Percentiles rank a stretch among this genome's conserved stretches.
Conservation (phyloP, 352 stramenopile genomes). For the Phytopythium cucurbitacearum region DNA sequence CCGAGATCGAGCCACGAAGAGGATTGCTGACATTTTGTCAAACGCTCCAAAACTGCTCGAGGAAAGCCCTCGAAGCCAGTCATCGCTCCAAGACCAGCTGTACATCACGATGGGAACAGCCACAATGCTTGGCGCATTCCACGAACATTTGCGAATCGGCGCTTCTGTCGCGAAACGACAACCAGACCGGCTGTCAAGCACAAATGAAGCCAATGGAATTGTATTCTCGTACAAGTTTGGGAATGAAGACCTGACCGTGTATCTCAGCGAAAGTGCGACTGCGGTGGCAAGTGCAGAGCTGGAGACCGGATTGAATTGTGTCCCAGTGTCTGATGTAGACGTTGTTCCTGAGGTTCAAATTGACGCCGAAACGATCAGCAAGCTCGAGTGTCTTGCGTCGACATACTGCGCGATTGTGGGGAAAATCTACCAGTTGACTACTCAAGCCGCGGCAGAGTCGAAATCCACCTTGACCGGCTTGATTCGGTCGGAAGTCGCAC, state of each 20-base stretch:
- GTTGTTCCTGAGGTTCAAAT: conserved; percentile 23
- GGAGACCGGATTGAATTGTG: no score
- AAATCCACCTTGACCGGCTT: conserved; percentile 11
- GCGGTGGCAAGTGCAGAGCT: no score
- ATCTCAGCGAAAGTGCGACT: no score
- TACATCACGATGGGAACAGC: no score
- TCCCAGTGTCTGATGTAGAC: conserved; percentile 15
- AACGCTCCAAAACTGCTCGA: conserved; percentile 13
- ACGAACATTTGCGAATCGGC: conserved; percentile 31
- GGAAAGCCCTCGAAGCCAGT: no score
- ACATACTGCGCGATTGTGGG: conserved; percentile 33
- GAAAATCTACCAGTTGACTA: conserved; percentile 36
- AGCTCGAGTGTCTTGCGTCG: conserved; percentile 27
- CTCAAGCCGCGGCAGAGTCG: conserved; percentile 2
- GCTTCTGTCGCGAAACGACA: conserved; percentile 17
- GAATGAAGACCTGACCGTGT: conserved; percentile 20
- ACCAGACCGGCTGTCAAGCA: no score
- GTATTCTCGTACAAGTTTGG: conserved; percentile 33
- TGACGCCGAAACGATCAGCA: conserved; percentile 15
- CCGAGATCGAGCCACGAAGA: conserved; percentile 20
- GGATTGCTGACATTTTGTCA: conserved; percentile 21
- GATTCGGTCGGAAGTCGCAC: conserved; percentile 44
- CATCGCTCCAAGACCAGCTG: no score
- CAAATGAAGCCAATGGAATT: conserved; percentile 6
- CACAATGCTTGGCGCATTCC: conserved; percentile 39